Base-by-base conservation (phyloP, 176 grass and related monocot genomes). In the Elymus sibiricus region DNA sequence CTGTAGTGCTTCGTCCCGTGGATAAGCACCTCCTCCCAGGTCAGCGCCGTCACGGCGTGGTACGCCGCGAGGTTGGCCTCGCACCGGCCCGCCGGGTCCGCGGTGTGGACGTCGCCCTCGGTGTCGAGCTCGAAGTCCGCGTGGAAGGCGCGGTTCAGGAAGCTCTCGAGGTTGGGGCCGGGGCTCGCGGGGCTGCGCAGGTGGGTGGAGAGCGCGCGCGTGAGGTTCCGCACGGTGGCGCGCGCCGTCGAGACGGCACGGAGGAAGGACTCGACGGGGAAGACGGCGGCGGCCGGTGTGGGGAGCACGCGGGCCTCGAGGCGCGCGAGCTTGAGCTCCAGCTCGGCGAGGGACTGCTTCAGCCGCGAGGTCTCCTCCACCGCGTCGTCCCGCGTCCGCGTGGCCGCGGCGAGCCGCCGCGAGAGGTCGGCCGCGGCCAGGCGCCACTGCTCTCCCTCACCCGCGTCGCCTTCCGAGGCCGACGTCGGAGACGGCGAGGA, bases 1-100 rank as follows among this genome's bases (percentile, higher is more conserved):
- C 93, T 98, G 87, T 92, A 95, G 90, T 95, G 93, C 77, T 90
- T 91, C 25, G 96, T 95, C 39, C 96, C 96, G 76, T 89, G 92
- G 7, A 90, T 59, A 12, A 98, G 80, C 5, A 98, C 96, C 68
- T 95, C 96, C 28, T 94, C 93, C 96, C 96, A 98, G 14, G 93
- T 88, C 27, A 98, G 88, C 39, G 49, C 83, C 11, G 69, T 70
- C 35, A 94, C 75, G 62, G 88, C 90, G 78, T 89, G 77, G 88
- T 92, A 89, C 40, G 89, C 90, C 11, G 90, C 85, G 62, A 83
- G 78, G 82, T 92, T 98, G 77, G 89, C 70, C 78, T 93, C 78
- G 77, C 96, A 98, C 2, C 90, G 92, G 25, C 86, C 90, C 5
- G 74, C 73, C 0, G 93, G 96, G 86, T 98, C 90, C 35, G 90